A percentile compares a stretch with the other conserved stretches of the same genome.
Evolutionary conservation across 192 early-diverging fungal species (phyloP).

Genomic region (Rhizophlyctis rosea): DNA sequence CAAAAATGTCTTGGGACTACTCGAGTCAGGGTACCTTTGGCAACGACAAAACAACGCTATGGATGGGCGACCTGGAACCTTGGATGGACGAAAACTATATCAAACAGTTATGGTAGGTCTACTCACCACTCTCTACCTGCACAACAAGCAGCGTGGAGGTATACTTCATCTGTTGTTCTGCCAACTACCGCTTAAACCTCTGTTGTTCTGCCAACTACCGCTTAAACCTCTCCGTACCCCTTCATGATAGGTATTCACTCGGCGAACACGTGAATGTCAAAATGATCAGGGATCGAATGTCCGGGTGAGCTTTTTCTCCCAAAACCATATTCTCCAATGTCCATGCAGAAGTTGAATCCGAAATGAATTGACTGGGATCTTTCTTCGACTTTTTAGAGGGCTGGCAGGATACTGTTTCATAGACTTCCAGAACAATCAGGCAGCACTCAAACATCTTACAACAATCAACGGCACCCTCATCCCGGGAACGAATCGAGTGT

Average conservation of each 20-base stretch:
- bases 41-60: conserved; percentile 40
- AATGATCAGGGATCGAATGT: conserved; percentile 89
- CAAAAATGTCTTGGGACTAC: conserved; percentile 1
- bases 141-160: too few relatives aligned
- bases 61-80: conserved; percentile 95
- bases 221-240: conserved; percentile 7
- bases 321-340: background rate
- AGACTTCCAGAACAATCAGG: conserved; percentile 66
- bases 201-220: background rate
- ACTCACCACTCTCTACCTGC: too few relatives aligned
- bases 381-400: conserved; percentile 10
- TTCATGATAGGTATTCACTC: conserved; percentile 35
- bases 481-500: conserved; percentile 74
- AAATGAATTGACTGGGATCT: background rate
- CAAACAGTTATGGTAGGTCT: conserved; percentile 72
- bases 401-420: conserved; percentile 91
- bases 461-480: conserved; percentile 78
- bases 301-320: conserved; percentile 53
- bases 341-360: background rate
- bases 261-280: conserved; percentile 90
- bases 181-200: background rate
- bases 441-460: conserved; percentile 69
- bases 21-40: conserved; percentile 6
- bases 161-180: background rate
- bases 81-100: conserved; percentile 98